Evolutionary conservation across 1,139 yeast genomes (phyloP).

Genomic region (Pichia sorboxylosa): DNA sequence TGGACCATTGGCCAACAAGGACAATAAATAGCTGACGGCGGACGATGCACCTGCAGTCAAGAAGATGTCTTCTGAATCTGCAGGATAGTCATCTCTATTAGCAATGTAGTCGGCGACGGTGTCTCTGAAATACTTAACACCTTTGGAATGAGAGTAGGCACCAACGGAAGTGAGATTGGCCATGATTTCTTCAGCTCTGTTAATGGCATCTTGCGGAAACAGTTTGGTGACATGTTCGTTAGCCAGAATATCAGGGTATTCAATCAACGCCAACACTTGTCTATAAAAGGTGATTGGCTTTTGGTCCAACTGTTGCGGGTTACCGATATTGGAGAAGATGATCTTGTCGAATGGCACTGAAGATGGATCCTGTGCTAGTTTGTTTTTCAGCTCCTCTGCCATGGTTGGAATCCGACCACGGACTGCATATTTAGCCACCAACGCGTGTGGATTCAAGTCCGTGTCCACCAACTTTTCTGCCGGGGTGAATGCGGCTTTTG

Average conservation of each 20-base stretch:
- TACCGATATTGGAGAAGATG: conserved; percentile 88
- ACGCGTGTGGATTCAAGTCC: conserved; percentile 62
- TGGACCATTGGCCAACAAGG: conserved; percentile 54
- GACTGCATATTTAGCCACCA: conserved; percentile 88
- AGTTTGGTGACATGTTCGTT: conserved; percentile 22
- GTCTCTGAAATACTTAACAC: conserved; percentile 58
- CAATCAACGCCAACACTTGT: conserved; percentile 75
- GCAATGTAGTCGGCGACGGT: conserved; percentile 73
- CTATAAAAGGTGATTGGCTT: conserved; percentile 91
- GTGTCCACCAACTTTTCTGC: conserved; percentile 25
- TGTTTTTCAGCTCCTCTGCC: conserved; percentile 69
- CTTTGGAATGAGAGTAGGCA: conserved; percentile 90
- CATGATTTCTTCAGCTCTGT: conserved; percentile 54
- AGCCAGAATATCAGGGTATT: conserved; percentile 63
- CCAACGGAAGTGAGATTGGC: conserved; percentile 71
- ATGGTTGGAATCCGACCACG: conserved; percentile 87
- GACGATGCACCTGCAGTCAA: conserved; percentile 90
- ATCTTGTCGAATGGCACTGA: conserved; percentile 69
- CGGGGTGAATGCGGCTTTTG: conserved; percentile 16
- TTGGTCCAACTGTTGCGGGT: conserved; percentile 94
- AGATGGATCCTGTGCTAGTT: conserved; percentile 39
- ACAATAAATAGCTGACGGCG: conserved; percentile 69
- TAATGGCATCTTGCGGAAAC: conserved; percentile 62
- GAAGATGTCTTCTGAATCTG: conserved; percentile 63
- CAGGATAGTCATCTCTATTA: conserved; percentile 53